phyloP scores from a whole-genome alignment of 352 stramenopile species.

The Phytopythium chamaehyphon region DNA sequence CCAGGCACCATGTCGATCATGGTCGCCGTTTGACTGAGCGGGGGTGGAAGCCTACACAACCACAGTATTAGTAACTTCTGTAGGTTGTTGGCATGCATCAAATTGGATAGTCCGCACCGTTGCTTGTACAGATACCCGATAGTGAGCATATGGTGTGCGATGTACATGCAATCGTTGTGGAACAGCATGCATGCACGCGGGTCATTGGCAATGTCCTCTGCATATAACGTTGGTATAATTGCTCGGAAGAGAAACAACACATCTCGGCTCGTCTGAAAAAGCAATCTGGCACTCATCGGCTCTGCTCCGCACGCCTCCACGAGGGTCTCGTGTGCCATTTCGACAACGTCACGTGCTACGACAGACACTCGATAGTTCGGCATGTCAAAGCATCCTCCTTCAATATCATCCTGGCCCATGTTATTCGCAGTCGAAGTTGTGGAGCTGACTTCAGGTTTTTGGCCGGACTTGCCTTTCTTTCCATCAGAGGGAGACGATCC shows the following conservation, averaged over 20 bases:
- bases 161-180: conserved; percentile 85
- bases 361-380: conserved; percentile 58
- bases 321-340: conserved; percentile 59
- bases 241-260: conserved; percentile 69
- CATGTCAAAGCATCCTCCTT: conserved; percentile 56
- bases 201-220: conserved; percentile 63
- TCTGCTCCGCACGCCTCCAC: conserved; percentile 51
- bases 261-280: conserved; percentile 82
- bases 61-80: no score
- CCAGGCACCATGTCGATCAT: conserved; percentile 81
- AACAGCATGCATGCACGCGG: conserved; percentile 67
- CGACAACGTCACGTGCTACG: conserved; percentile 56
- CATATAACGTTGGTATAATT: conserved; percentile 63
- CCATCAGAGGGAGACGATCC: conserved; percentile 18
- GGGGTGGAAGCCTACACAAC: conserved; percentile 33
- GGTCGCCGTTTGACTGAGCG: conserved; percentile 55
- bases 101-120: conserved; percentile 22
- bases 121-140: conserved; percentile 73
- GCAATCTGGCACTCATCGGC: conserved; percentile 34
- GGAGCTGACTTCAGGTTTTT: background rate
- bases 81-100: background rate
- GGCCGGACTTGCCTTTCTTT: conserved; percentile 31
- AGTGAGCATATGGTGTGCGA: conserved; percentile 75
- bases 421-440: conserved; percentile 3
- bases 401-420: conserved; percentile 21